Base-by-base conservation (phyloP, 306 rosid genomes). In the Dalbergia oliveri region DNA sequence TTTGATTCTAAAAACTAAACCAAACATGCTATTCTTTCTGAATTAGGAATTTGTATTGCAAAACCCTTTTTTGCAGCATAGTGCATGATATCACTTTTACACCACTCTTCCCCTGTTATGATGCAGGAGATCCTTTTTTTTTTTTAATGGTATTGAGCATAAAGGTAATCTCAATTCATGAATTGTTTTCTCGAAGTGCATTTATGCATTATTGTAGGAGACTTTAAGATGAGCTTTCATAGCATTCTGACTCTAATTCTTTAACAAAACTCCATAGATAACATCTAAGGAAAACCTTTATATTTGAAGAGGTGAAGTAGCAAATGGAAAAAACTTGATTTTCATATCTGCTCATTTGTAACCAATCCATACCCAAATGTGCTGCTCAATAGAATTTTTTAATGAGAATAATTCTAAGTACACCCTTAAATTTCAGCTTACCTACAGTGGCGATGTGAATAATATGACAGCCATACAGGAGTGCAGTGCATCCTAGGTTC, bases 71-170 rank as follows among this genome's bases (percentile, higher is more conserved):
- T 33, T 34, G 5, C 16, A 39, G 75, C 58, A 54, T 41, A 14
- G 11, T 51, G 63, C 64, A 37, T 14, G 53, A 6, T 54, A 51
- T 33, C 47, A 68, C 61, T 43, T 5, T 78, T 60, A 69, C 68
- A 45, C 16, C 61, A 43, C 50, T 26, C n/a, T 58, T 58, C 58
- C 43, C 37, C 44, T 21, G 68, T 78, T 78, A 43, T 56, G 39
- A 14, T 65, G 64, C 59, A 39, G 12, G 54, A 63, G 9, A 3
- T 5, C 0, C 4, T 19, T 37, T 37, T 37, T 37, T 37, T n/a
- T 60, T 73, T 39, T 58, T 64, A 37, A 72, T 23, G 23, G 35
- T 26, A 2, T 26, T 26, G 59, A 44, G 59, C 33, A 44, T 31
- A 75, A 7, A 9, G 50, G 11, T 62, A 64, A 64, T 53, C 62